These are phyloP conservation scores for Neoascochyta sp. DNA, from an alignment of 2,329 filamentous ascomycete species.

Conservation along the genomic window DNA sequence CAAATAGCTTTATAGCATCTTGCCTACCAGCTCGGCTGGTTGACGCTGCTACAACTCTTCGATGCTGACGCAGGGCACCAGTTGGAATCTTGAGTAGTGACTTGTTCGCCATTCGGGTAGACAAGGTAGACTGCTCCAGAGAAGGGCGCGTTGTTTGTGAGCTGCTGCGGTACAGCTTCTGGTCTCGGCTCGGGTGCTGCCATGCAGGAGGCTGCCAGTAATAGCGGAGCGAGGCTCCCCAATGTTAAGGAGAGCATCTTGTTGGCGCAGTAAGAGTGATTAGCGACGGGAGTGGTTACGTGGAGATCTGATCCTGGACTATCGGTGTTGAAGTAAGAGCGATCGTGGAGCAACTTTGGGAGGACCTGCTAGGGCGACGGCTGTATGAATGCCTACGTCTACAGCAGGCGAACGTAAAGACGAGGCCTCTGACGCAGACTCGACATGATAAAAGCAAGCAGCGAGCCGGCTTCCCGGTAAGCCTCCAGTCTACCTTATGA, in stretches of 20 bases:
- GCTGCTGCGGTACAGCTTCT: constrained; percentile 25
- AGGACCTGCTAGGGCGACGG: too few relatives aligned
- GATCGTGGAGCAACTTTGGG: too few relatives aligned
- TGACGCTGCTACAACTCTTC: constrained; percentile 42
- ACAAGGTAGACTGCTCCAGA: constrained; percentile 41
- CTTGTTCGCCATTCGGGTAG: constrained; percentile 28
- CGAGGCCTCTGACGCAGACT: too few relatives aligned
- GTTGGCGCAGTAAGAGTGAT: constrained; percentile 1
- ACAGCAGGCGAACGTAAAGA: too few relatives aligned
- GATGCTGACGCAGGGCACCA: constrained; percentile 35
- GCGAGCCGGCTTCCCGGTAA: constrained; percentile 12
- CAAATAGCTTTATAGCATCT: too few relatives aligned
- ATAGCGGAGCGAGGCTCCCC: constrained; percentile 8
- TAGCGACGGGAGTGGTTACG: too few relatives aligned
- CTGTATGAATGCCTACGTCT: too few relatives aligned
- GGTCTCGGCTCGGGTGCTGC: constrained; percentile 26
- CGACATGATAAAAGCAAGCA: constrained; percentile 6
- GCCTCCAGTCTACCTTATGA: constrained; percentile 24
- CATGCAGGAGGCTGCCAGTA: constrained; percentile 12
- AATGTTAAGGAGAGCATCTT: constrained; percentile 17
- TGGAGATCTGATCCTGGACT: too few relatives aligned
- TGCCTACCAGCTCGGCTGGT: constrained; percentile 44
- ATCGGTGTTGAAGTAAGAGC: too few relatives aligned
- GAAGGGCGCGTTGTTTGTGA: constrained; percentile 39
- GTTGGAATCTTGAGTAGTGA: constrained; percentile 33